These are phyloP conservation scores for Phaeosphaeria sp. DNA, from an alignment of 2,329 filamentous ascomycete species.

Conservation along the genomic window DNA sequence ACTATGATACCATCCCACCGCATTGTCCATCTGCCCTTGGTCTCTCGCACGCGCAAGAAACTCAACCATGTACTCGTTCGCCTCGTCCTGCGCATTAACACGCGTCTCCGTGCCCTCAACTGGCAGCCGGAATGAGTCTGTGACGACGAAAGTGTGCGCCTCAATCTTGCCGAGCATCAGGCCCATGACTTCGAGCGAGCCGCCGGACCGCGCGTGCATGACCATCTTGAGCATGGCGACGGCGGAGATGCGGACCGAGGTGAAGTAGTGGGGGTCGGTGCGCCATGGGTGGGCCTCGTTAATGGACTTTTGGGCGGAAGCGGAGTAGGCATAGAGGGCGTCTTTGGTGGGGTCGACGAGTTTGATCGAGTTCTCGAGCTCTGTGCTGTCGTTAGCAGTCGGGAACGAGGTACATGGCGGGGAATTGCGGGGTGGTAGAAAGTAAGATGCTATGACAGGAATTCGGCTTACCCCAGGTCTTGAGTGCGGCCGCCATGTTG, in stretches of 20 bases:
- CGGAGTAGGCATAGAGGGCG: slow-evolving; percentile 86
- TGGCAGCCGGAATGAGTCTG: slow-evolving; percentile 89
- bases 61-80: slow-evolving; percentile 94
- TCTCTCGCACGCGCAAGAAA: slow-evolving; percentile 80
- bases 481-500: slow-evolving; percentile 42
- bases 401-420: slow-evolving; percentile 7
- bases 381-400: slow-evolving; percentile 56
- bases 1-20: slow-evolving; percentile 97
- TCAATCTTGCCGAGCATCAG: slow-evolving; percentile 96
- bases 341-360: slow-evolving; percentile 87
- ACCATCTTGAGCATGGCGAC: slow-evolving; percentile 98
- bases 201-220: slow-evolving; percentile 97
- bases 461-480: slow-evolving; percentile 44
- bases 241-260: slow-evolving; percentile 89
- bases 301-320: slow-evolving; percentile 70
- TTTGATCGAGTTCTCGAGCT: slow-evolving; percentile 82
- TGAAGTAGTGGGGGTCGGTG: slow-evolving; percentile 85
- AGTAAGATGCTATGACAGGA: not conserved
- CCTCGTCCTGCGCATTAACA: slow-evolving; percentile 94
- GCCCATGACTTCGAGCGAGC: slow-evolving; percentile 93
- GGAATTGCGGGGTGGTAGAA: slow-evolving; percentile 8
- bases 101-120: slow-evolving; percentile 98
- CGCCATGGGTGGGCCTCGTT: slow-evolving; percentile 75
- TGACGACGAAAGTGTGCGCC: slow-evolving; percentile 86
- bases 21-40: slow-evolving; percentile 83